These are phyloP conservation scores for Acanthamoeba triangularis DNA, from an alignment of 208 protist genomes.

Conservation along the genomic window DNA sequence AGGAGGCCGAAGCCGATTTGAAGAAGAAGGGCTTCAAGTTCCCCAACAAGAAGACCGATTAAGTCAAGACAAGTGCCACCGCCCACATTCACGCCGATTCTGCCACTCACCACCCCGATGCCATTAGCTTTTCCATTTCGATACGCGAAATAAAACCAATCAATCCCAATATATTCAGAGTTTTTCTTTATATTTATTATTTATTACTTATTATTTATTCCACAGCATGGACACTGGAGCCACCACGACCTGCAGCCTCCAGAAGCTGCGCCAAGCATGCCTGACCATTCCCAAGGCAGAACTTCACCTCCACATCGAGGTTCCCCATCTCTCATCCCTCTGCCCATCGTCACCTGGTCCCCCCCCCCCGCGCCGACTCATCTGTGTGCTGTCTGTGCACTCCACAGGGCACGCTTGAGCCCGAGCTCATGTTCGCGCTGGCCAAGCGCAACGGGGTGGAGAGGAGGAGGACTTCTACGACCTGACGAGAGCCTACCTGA, in stretches of 20 bases:
- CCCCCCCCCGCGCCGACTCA: background rate
- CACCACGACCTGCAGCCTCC: background rate
- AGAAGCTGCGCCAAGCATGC: background rate
- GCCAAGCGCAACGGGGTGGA: conserved; percentile 22
- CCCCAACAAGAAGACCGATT: conserved; percentile 32
- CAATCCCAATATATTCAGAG: no score
- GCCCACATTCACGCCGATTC: background rate
- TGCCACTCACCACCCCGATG: no score
- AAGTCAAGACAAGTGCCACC: no score
- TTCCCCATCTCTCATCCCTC: background rate
- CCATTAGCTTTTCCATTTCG: no score
- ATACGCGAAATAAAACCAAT: no score
- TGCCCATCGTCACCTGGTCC: background rate
- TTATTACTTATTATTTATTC: background rate
- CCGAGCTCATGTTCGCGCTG: conserved; percentile 29
- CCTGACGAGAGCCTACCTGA: background rate
- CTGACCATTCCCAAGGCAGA: conserved; percentile 24
- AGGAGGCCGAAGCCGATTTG: conserved; percentile 60
- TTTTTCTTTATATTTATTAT: no score
- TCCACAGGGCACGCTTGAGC: conserved; percentile 18
- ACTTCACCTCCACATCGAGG: conserved; percentile 19
- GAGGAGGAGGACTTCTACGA: conserved; percentile 42
- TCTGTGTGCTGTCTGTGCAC: background rate
- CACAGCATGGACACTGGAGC: background rate
- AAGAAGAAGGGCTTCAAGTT: conserved; percentile 61